Evolutionary conservation across 768 basidiomycete species (phyloP).

Genomic region (Rhizopogon roseolus): DNA sequence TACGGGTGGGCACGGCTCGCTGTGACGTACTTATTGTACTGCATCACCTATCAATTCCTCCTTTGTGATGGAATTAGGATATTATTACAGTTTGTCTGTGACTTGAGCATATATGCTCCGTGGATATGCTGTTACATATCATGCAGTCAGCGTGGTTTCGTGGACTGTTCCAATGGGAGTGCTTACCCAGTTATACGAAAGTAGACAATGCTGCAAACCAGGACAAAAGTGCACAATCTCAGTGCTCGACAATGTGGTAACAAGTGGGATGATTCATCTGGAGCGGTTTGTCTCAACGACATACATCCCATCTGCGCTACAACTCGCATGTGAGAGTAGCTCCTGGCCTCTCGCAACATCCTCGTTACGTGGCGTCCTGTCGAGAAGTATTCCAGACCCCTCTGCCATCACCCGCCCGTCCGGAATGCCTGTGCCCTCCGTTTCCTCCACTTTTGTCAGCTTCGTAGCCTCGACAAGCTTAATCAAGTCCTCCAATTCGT

Average conservation of each 20-base stretch:
- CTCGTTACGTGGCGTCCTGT: constrained; percentile 9
- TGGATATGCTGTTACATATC: not conserved
- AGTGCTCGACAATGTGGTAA: too few species aligned
- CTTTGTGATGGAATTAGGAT: not conserved
- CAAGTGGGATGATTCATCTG: constrained; percentile 9
- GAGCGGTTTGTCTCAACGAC: constrained; percentile 47
- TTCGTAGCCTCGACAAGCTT: constrained; percentile 80
- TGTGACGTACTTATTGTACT: constrained; percentile 24
- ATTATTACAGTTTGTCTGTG: not conserved
- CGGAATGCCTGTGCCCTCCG: constrained; percentile 24
- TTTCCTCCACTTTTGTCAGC: constrained; percentile 40
- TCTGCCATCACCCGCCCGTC: constrained; percentile 40
- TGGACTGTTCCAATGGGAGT: not conserved
- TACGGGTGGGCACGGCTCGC: constrained; percentile 76
- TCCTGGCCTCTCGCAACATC: constrained; percentile 32
- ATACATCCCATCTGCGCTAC: constrained; percentile 48
- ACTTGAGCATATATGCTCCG: too few species aligned
- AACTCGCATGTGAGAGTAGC: constrained; percentile 49
- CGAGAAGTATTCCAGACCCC: constrained; percentile 29
- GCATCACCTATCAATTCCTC: too few species aligned
- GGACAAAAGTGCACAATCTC: not conserved
- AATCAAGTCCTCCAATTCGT: constrained; percentile 66
- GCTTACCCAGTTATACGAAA: not conserved
- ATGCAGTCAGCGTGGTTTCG: not conserved
- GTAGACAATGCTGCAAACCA: not conserved